Base-by-base conservation (phyloP, 768 basidiomycete species). In the Saitozyma sp. region DNA sequence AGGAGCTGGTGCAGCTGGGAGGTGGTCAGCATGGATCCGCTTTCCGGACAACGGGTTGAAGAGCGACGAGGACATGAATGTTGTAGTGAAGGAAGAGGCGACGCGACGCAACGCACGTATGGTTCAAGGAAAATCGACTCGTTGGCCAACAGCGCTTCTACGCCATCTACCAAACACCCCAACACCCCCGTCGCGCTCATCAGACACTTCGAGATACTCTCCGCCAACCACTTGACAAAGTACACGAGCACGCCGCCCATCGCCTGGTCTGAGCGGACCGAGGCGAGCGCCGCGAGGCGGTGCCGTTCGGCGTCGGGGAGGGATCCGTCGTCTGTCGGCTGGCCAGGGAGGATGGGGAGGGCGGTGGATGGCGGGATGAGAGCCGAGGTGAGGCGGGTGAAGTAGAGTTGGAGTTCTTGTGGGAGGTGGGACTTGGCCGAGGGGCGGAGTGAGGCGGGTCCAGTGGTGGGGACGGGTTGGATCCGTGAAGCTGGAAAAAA, bases 361-460 rank as follows among this genome's bases (percentile, higher is more conserved):
- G 55, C 29, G 10, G 54, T 19, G 14, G 62, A 46, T 6, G 72
- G 41, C 8, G 91, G 91, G 2, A 93, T 82, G 3, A 96, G 83
- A 14, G 90, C 89, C 5, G 87, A 84, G 0, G 92, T 96, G 56
- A 99, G 86, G 6, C 95, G 87, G 1, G 89, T 87, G 73, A 97
- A 98, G 78, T 98, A 97, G 3, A 98, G 82, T 77, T 97, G 93
- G 42, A 99, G 83, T 79, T 98, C 96, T 68, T 90, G 85, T 38
- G 93, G 95, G 14, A 99, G 84, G 10, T 92, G 90, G 67, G 94
- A 90, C 75, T 92, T 93, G 70, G 94, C 92, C 19, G 92, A 85
- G 48, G 88, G 87, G 58, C 87, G 87, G 63, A 73, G 70, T 6
- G 75, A 48, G 8, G 72, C 58, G 5, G 66, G 54, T 7, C 72